These are phyloP conservation scores for Pleurotus eryngii DNA, from an alignment of 768 basidiomycete genomes.

Conservation along the genomic window DNA sequence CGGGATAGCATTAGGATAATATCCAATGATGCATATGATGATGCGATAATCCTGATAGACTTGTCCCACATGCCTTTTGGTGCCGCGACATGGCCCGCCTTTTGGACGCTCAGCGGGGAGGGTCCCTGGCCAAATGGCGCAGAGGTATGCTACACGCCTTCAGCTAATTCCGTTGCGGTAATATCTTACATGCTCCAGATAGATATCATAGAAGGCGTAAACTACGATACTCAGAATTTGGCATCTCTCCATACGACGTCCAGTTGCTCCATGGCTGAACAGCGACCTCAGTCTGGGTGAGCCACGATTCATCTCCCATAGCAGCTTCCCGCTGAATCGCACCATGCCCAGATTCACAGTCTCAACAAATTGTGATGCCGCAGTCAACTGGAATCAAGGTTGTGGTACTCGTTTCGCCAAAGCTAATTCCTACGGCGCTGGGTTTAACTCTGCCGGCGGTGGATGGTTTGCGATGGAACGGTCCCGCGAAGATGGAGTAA, in stretches of 20 bases:
- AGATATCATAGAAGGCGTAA: constrained; percentile 39
- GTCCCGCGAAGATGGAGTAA: constrained; percentile 38
- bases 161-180: neutral
- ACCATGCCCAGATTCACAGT: constrained; percentile 28
- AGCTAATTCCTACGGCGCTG: constrained; percentile 39
- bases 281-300: constrained; percentile 47
- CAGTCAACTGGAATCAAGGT: constrained; percentile 54
- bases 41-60: constrained; percentile 49
- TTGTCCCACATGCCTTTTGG: constrained; percentile 59
- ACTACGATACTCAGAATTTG: constrained; percentile 40
- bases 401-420: constrained; percentile 48
- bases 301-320: constrained; percentile 7
- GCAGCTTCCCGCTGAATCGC: neutral
- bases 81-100: constrained; percentile 62
- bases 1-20: constrained; percentile 54
- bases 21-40: constrained; percentile 41
- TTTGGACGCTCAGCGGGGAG: constrained; percentile 49
- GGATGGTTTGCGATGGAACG: constrained; percentile 59
- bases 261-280: constrained; percentile 40
- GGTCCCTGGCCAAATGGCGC: constrained; percentile 63
- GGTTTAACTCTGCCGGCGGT: constrained; percentile 51
- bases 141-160: constrained; percentile 31
- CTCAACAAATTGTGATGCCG: constrained; percentile 46
- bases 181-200: neutral
- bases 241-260: constrained; percentile 54